Evolutionary conservation across 1,139 yeast genomes (phyloP).

Genomic region (Lodderomyces margitis): DNA sequence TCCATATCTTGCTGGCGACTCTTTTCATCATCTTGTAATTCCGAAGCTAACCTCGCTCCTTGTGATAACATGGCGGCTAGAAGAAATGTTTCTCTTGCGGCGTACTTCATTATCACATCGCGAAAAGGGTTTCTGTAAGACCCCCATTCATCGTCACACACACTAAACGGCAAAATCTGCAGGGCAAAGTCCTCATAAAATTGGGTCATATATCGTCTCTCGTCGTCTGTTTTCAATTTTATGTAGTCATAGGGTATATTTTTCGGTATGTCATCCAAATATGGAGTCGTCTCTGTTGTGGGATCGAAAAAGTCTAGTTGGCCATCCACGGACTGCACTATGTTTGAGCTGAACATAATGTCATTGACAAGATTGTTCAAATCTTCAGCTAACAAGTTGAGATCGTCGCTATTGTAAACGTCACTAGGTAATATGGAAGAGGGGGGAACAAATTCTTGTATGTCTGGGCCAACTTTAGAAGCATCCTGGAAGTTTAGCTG

Average conservation of each 20-base stretch:
- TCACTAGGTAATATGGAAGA: constrained; percentile 3
- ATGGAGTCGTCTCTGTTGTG: not conserved
- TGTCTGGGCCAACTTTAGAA: not conserved
- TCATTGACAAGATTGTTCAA: constrained; percentile 33
- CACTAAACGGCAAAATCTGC: constrained; percentile 56
- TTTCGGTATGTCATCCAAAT: constrained; percentile 23
- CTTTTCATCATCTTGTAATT: constrained; percentile 25
- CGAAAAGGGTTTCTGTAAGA: constrained; percentile 50
- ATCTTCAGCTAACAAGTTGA: constrained; percentile 31
- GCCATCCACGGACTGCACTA: constrained; percentile 6
- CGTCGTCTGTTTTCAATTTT: constrained; percentile 35
- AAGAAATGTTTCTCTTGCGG: constrained; percentile 53
- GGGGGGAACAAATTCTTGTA: not conserved
- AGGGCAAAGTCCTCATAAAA: constrained; percentile 55
- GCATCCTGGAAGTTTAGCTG: not conserved
- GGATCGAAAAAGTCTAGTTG: constrained; percentile 6
- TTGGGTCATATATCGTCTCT: constrained; percentile 44
- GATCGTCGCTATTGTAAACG: constrained; percentile 24
- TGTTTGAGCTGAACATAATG: constrained; percentile 28
- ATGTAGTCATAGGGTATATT: constrained; percentile 21
- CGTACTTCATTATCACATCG: constrained; percentile 55
- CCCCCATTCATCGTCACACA: constrained; percentile 30
- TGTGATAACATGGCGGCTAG: constrained; percentile 64
- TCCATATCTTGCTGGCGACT: constrained; percentile 30
- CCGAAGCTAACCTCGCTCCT: constrained; percentile 52